Evolutionary conservation across 768 basidiomycete genomes (phyloP).

Genomic region (Mycena filopes): DNA sequence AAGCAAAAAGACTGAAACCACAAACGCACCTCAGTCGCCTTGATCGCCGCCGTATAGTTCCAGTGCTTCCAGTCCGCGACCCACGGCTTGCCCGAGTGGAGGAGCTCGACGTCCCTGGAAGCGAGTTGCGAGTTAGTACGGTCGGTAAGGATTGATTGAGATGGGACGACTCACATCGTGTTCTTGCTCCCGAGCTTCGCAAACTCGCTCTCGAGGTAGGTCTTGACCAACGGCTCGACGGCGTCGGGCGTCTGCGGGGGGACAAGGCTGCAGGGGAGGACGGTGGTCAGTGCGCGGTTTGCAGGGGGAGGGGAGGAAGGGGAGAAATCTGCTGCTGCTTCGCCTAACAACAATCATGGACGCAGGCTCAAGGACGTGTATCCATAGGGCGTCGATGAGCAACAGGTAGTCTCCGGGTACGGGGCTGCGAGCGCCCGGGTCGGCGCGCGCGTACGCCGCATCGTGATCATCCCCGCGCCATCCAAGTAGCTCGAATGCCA

Average conservation of each 20-base stretch:
- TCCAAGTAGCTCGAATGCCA: too few species aligned
- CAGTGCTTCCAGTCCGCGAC: constrained; percentile 86
- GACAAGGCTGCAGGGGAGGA: constrained; percentile 62
- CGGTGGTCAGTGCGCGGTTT: not conserved
- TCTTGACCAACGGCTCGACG: constrained; percentile 75
- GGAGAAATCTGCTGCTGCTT: too few species aligned
- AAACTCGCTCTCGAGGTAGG: constrained; percentile 83
- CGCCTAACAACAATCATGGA: too few species aligned
- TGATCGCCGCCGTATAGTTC: constrained; percentile 91
- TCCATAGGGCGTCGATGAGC: too few species aligned
- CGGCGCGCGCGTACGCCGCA: too few species aligned
- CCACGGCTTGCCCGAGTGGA: constrained; percentile 93
- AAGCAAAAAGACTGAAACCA: not conserved
- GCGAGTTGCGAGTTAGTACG: not conserved
- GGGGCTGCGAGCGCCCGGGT: too few species aligned
- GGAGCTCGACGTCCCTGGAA: constrained; percentile 61
- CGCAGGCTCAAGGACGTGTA: too few species aligned
- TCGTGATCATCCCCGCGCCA: too few species aligned
- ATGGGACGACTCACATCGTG: constrained; percentile 56
- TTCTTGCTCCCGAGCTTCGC: constrained; percentile 89
- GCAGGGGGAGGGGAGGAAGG: not conserved
- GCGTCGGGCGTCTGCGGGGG: constrained; percentile 87
- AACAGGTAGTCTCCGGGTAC: too few species aligned
- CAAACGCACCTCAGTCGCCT: constrained; percentile 77
- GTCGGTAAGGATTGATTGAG: too few species aligned